Evolutionary conservation across 805 yeast genomes (phyloP).

Genomic region (Ogataea kodamae): DNA sequence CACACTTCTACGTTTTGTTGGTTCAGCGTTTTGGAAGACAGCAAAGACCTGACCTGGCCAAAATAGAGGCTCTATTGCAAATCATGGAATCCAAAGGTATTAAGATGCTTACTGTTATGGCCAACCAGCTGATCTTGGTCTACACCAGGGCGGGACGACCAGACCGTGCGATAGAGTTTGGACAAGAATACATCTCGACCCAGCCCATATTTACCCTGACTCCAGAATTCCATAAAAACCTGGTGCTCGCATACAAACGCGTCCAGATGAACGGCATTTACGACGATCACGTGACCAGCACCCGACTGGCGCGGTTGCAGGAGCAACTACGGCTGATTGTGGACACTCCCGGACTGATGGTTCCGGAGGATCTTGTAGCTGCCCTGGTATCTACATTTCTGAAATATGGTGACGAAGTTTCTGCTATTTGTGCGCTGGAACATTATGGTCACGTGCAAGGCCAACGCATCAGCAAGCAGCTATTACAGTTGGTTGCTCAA

Average conservation of each 20-base stretch:
- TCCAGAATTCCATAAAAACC: conserved; percentile 17
- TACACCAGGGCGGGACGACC: conserved; percentile 30
- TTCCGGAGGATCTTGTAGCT: conserved; percentile 17
- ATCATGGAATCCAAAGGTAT: conserved; percentile 32
- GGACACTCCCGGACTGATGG: conserved; percentile 17
- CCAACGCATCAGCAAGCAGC: conserved; percentile 11
- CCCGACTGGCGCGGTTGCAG: conserved; percentile 17
- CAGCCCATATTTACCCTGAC: conserved; percentile 13
- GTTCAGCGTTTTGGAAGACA: conserved; percentile 35
- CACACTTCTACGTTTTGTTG: conserved; percentile 41
- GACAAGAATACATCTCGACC: conserved; percentile 27
- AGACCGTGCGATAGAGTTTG: conserved; percentile 31
- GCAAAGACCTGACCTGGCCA: conserved; percentile 22
- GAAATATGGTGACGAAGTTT: conserved; percentile 25
- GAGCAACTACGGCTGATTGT: conserved; percentile 15
- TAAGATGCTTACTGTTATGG: conserved; percentile 34
- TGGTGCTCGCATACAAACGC: conserved; percentile 18
- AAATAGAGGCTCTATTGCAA: conserved; percentile 30
- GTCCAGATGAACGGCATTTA: conserved; percentile 12
- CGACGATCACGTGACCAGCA: conserved; percentile 4
- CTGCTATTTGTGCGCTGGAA: conserved; percentile 26
- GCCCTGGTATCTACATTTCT: conserved; percentile 23
- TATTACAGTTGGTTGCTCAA: conserved; percentile 18
- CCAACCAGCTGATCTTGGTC: conserved; percentile 37
- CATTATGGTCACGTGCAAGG: conserved; percentile 23